A percentile compares a stretch with the other conserved stretches of the same genome.
phyloP scores from a whole-genome alignment of 2,329 filamentous ascomycete genomes.

The Cordyceps farinosa region DNA sequence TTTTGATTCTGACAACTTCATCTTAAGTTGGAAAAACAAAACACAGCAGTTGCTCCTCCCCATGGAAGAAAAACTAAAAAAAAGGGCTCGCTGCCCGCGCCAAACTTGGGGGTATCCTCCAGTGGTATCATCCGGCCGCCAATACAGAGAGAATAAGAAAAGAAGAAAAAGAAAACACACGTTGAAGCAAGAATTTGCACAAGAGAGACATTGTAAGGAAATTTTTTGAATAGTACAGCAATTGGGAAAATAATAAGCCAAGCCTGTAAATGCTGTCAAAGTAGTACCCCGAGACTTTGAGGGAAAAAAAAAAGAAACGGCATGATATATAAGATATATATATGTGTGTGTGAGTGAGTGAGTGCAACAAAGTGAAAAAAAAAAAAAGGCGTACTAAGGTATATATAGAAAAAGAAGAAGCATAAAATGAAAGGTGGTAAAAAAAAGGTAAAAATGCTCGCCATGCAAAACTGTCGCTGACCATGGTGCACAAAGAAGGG shows the following conservation, averaged over 20 bases:
- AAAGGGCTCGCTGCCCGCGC: not conserved
- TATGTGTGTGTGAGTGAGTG: not conserved
- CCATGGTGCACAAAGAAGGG: slow-evolving; percentile 4
- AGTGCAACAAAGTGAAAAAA: not conserved
- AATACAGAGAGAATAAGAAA: not conserved
- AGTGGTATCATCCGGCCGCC: not conserved
- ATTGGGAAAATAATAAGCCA: not conserved
- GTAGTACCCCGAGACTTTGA: not conserved
- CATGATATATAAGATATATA: not conserved
- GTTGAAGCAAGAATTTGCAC: slow-evolving; percentile 5
- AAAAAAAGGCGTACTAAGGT: not conserved
- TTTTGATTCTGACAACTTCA: slow-evolving; percentile 1
- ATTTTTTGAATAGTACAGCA: slow-evolving; percentile 11
- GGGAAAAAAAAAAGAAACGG: not conserved
- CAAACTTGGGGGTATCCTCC: slow-evolving; percentile 16
- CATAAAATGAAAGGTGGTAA: not conserved
- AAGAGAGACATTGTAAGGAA: not conserved
- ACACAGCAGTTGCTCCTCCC: not conserved
- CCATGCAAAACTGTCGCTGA: slow-evolving; percentile 9
- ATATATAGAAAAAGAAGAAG: not conserved
- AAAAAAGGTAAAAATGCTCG: slow-evolving; percentile 2
- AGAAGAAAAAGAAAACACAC: not conserved
- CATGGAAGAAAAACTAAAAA: not conserved
- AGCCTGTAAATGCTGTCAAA: slow-evolving; percentile 6
- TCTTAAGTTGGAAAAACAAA: not conserved